These are phyloP conservation scores for Parachlorella kessleri DNA, from an alignment of 139 green algal species.

Conservation along the genomic window DNA sequence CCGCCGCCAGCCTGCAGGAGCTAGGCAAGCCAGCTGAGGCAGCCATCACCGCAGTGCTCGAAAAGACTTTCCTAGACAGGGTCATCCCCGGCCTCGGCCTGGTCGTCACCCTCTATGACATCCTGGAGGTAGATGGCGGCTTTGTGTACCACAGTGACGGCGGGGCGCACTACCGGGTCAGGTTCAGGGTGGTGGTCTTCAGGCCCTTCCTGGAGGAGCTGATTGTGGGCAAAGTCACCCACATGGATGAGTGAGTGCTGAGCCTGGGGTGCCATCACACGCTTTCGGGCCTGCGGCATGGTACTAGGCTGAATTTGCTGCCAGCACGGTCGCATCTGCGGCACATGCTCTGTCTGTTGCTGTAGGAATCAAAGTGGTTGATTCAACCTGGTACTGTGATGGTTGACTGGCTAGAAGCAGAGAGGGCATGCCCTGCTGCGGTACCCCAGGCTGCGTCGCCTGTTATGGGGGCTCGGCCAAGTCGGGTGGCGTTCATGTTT, in stretches of 20 bases:
- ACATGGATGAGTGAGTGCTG: constrained; percentile 55
- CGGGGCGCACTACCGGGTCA: constrained; percentile 67
- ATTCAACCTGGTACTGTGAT: too few species aligned
- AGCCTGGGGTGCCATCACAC: too few species aligned
- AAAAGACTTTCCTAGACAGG: constrained; percentile 70
- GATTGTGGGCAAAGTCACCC: constrained; percentile 76
- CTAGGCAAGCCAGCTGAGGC: constrained; percentile 62
- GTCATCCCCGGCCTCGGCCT: constrained; percentile 81
- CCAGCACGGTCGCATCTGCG: too few species aligned
- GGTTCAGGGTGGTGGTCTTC: constrained; percentile 89
- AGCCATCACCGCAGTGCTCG: constrained; percentile 73
- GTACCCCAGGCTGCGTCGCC: too few species aligned
- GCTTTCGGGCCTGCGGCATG: too few species aligned
- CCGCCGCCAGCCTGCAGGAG: constrained; percentile 33
- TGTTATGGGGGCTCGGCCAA: too few species aligned
- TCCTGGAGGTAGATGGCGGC: constrained; percentile 77
- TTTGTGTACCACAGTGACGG: constrained; percentile 86
- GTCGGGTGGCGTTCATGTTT: too few species aligned
- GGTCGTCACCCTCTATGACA: constrained; percentile 88
- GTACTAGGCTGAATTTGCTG: too few species aligned
- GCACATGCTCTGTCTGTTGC: too few species aligned
- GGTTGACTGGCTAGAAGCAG: too few species aligned
- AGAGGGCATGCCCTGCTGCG: too few species aligned
- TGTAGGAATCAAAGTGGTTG: too few species aligned
- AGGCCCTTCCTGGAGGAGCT: constrained; percentile 87